A percentile compares a stretch with the other conserved stretches of the same genome.
Conservation (phyloP, 2,329 filamentous ascomycete genomes). For the Aureobasidium sp. region DNA sequence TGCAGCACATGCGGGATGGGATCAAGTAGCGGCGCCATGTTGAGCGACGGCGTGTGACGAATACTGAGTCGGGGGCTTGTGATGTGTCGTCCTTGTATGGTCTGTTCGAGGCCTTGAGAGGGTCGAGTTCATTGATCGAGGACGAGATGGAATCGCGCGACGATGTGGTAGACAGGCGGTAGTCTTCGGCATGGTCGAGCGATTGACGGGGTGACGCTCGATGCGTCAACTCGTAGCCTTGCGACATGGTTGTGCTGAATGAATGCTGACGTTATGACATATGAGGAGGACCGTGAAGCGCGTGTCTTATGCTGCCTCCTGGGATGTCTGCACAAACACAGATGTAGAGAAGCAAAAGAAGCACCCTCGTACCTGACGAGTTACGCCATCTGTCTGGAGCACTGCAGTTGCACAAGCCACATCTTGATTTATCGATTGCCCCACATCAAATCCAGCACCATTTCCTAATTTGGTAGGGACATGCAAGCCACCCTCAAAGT, state of each 20-base stretch:
- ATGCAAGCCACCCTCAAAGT: neutral
- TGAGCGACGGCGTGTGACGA: constrained; percentile 10
- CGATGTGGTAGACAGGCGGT: constrained; percentile 23
- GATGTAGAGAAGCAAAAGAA: neutral
- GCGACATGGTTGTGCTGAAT: neutral
- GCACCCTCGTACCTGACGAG: neutral
- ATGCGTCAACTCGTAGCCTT: constrained; percentile 3
- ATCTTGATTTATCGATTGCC: neutral
- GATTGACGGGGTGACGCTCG: constrained; percentile 1
- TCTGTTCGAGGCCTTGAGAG: constrained; percentile 33
- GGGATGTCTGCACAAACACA: neutral
- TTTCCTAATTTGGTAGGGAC: neutral
- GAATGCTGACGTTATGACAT: neutral
- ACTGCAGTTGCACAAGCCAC: neutral
- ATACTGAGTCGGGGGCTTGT: constrained; percentile 24
- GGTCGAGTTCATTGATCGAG: constrained; percentile 38
- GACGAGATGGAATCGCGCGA: constrained; percentile 28
- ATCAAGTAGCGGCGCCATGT: constrained; percentile 24
- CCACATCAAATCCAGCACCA: neutral
- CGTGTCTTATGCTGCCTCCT: neutral
- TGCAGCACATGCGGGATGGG: constrained; percentile 35
- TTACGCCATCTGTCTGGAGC: neutral
- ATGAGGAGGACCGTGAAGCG: neutral
- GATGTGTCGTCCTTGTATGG: constrained; percentile 32
- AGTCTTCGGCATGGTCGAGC: constrained; percentile 16